A percentile compares a stretch with the other conserved stretches of the same genome.
These are phyloP conservation scores for Fraxinus dipetala DNA, from an alignment of 305 asterid genomes.

Conservation along the genomic window DNA sequence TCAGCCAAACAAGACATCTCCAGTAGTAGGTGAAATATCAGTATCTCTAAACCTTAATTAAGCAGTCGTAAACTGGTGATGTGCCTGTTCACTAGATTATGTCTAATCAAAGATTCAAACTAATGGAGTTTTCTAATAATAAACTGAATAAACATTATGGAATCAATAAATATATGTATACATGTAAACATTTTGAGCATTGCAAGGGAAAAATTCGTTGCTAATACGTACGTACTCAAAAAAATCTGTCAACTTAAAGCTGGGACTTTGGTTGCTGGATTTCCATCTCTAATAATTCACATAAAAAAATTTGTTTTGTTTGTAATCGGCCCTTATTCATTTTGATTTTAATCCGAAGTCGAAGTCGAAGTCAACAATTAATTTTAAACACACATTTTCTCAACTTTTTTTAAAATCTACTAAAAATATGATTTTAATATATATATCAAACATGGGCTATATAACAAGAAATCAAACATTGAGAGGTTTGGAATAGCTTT, in stretches of 20 bases:
- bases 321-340: neutral
- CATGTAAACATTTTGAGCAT: neutral
- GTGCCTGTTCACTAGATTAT: slow-evolving; percentile 17
- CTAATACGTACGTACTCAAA: neutral
- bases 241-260: neutral
- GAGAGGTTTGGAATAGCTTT: slow-evolving; percentile 41
- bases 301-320: too few species aligned
- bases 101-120: neutral
- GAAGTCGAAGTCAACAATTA: too few species aligned
- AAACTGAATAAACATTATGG: neutral
- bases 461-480: neutral
- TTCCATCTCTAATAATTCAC: neutral
- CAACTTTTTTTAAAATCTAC: too few species aligned
- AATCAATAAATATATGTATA: neutral
- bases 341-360: too few species aligned
- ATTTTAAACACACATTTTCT: too few species aligned
- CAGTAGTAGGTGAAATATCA: slow-evolving; percentile 67
- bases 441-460: neutral
- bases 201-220: neutral
- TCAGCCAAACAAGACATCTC: slow-evolving; percentile 55
- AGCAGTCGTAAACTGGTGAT: neutral
- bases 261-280: neutral
- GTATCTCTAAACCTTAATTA: slow-evolving; percentile 26
- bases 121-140: neutral
- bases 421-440: too few species aligned